phyloP scores from a whole-genome alignment of 108 stramenopile species.

The Pseudonitzschia pungens region DNA sequence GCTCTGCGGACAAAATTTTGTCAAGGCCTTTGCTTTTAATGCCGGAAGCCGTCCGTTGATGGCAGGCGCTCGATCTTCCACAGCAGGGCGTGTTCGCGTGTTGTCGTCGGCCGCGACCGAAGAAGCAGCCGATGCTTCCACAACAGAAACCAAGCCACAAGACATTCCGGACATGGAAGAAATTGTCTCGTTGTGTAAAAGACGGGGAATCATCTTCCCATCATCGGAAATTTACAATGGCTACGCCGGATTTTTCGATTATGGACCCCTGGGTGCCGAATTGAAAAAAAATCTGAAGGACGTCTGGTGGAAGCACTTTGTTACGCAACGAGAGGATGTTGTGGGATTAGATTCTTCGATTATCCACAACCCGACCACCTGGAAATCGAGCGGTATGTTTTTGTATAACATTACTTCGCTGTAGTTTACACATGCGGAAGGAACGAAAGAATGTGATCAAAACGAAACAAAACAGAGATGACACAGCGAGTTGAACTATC shows the following conservation, averaged over 20 bases:
- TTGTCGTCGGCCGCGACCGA: conserved; percentile 12
- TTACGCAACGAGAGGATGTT: conserved; percentile 87
- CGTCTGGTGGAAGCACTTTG: conserved; percentile 93
- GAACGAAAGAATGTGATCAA: too few relatives aligned
- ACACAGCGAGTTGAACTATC: too few relatives aligned
- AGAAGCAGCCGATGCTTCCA: background rate
- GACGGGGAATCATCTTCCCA: conserved; percentile 95
- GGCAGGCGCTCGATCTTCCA: background rate
- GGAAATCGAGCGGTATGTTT: conserved; percentile 85
- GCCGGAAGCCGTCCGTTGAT: conserved; percentile 1
- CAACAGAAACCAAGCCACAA: conserved; percentile 32
- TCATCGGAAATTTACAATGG: conserved; percentile 97
- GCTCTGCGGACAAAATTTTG: background rate
- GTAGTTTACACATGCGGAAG: background rate
- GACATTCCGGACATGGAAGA: conserved; percentile 78
- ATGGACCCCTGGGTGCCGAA: conserved; percentile 93
- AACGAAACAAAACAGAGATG: too few relatives aligned
- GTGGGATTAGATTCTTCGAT: conserved; percentile 93
- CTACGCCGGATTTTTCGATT: conserved; percentile 97
- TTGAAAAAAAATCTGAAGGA: conserved; percentile 90
- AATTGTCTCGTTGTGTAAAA: conserved; percentile 90
- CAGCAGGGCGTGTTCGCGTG: background rate
- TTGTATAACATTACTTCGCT: background rate
- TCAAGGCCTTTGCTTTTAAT: background rate
- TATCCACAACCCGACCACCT: conserved; percentile 92